phyloP scores from a whole-genome alignment of 2,329 filamentous ascomycete species.

The Diplodia mutila region DNA sequence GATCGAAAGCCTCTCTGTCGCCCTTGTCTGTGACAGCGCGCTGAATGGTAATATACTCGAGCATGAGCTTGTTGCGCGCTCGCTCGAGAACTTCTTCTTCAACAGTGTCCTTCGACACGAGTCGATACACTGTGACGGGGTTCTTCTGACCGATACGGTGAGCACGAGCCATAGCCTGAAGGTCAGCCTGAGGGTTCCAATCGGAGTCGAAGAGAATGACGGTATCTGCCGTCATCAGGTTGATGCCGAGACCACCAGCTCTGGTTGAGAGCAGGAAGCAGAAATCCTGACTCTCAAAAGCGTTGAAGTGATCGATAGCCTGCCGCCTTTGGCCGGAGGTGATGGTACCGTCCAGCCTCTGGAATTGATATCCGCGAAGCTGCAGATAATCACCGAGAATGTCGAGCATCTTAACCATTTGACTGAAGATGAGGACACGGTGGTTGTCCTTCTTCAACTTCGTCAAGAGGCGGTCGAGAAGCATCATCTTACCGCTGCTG shows the following conservation, averaged over 20 bases:
- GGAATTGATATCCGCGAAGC: slow-evolving; percentile 90
- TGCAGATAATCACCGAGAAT: slow-evolving; percentile 94
- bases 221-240: slow-evolving; percentile 97
- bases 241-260: slow-evolving; percentile 97
- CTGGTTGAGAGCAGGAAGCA: slow-evolving; percentile 94
- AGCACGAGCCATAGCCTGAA: slow-evolving; percentile 97
- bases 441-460: slow-evolving; percentile 94
- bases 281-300: slow-evolving; percentile 93
- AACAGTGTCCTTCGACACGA: slow-evolving; percentile 97
- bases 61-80: slow-evolving; percentile 93
- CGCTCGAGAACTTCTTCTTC: slow-evolving; percentile 97
- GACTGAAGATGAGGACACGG: slow-evolving; percentile 96
- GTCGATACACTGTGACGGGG: slow-evolving; percentile 92
- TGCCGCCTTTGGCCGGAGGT: slow-evolving; percentile 83
- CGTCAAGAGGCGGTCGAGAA: slow-evolving; percentile 89
- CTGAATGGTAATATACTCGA: slow-evolving; percentile 97
- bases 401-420: slow-evolving; percentile 99
- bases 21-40: slow-evolving; percentile 95
- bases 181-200: slow-evolving; percentile 97
- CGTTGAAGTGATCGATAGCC: slow-evolving; percentile 98
- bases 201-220: slow-evolving; percentile 98
- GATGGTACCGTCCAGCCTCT: slow-evolving; percentile 93
- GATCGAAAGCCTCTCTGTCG: slow-evolving; percentile 69
- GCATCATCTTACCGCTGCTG: slow-evolving; percentile 99
- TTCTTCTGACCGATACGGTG: slow-evolving; percentile 97